Evolutionary conservation across 176 grass and related monocot genomes (phyloP).

Genomic region (Stipa capillata): DNA sequence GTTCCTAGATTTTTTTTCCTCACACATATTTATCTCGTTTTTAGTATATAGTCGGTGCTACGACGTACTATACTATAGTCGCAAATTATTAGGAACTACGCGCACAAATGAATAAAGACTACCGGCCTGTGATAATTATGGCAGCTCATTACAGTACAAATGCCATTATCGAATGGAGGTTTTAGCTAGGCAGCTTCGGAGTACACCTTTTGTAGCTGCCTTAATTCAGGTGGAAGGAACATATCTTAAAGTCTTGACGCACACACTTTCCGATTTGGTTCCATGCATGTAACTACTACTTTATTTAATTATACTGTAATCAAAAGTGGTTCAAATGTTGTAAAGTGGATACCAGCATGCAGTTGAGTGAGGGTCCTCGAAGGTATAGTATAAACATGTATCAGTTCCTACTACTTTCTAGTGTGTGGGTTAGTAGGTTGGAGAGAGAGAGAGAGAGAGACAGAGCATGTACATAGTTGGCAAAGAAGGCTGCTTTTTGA

Average conservation of each 20-base stretch:
- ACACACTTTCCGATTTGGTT: constrained; percentile 20
- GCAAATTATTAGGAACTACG: too few species aligned
- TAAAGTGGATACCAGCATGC: too few species aligned
- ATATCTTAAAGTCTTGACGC: constrained; percentile 2
- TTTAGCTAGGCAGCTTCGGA: constrained; percentile 2
- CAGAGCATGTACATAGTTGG: background rate
- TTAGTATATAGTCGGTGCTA: too few species aligned
- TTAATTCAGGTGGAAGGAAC: constrained; percentile 51
- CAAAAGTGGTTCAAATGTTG: background rate
- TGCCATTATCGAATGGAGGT: background rate
- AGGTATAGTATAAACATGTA: too few species aligned
- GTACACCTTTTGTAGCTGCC: constrained; percentile 22
- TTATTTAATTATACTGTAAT: background rate
- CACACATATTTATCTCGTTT: too few species aligned
- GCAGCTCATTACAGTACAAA: background rate
- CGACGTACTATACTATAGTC: too few species aligned
- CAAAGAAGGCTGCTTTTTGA: constrained; percentile 6
- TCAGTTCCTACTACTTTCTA: too few species aligned
- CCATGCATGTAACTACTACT: background rate
- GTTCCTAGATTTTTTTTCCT: too few species aligned
- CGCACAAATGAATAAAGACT: too few species aligned
- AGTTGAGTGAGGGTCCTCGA: too few species aligned
- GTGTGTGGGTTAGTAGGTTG: background rate
- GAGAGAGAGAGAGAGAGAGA: background rate
- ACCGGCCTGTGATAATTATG: too few species aligned